phyloP scores from a whole-genome alignment of 805 yeast species.

The Suhomyces sp. region DNA sequence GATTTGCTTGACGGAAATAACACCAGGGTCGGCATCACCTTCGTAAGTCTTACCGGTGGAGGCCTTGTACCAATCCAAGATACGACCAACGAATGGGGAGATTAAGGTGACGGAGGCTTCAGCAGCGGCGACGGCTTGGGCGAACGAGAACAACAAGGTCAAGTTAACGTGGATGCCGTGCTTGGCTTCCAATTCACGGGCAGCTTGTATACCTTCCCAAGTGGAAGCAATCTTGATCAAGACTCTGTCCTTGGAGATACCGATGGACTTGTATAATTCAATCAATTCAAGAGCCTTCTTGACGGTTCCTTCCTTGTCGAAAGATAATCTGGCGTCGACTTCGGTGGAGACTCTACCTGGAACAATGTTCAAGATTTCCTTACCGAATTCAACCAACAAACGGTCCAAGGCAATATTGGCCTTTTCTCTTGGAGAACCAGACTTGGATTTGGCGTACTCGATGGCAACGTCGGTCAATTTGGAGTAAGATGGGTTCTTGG shows the following conservation, averaged over 20 bases:
- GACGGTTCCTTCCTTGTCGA: slow-evolving; percentile 91
- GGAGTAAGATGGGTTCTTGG: slow-evolving; percentile 87
- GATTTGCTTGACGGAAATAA: slow-evolving; percentile 78
- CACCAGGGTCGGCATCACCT: slow-evolving; percentile 92
- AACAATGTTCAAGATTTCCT: slow-evolving; percentile 85
- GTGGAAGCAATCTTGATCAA: slow-evolving; percentile 97
- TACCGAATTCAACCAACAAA: slow-evolving; percentile 93
- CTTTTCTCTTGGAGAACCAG: slow-evolving; percentile 57
- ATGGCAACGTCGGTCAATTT: slow-evolving; percentile 88
- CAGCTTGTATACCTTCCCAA: slow-evolving; percentile 99
- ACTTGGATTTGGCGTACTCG: slow-evolving; percentile 74
- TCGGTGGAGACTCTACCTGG: slow-evolving; percentile 99
- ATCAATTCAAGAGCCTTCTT: slow-evolving; percentile 92
- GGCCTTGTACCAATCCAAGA: slow-evolving; percentile 97
- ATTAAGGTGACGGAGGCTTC: slow-evolving; percentile 95
- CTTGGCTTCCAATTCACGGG: slow-evolving; percentile 87
- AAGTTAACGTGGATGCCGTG: slow-evolving; percentile 92
- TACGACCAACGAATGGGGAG: slow-evolving; percentile 99
- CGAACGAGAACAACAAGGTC: slow-evolving; percentile 91
- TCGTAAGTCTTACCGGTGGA: slow-evolving; percentile 84
- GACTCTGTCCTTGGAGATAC: slow-evolving; percentile 85
- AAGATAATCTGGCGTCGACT: slow-evolving; percentile 97
- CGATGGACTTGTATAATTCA: slow-evolving; percentile 77
- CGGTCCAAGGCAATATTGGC: slow-evolving; percentile 86
- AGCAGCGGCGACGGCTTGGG: slow-evolving; percentile 98